phyloP scores from a whole-genome alignment of 2,329 filamentous ascomycete species.

The Bipolaris victoriae region DNA sequence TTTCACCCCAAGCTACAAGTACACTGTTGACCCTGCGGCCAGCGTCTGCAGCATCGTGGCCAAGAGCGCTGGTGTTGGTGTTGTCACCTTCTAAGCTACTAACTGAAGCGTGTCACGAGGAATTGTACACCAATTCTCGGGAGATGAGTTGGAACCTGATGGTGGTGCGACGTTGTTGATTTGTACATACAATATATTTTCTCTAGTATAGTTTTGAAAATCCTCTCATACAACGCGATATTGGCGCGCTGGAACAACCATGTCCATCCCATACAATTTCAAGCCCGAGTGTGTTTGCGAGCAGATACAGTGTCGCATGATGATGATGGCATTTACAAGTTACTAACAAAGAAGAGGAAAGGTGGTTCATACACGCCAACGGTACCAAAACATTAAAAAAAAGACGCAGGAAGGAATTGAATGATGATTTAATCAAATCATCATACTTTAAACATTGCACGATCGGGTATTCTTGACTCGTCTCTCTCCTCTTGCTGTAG shows the following conservation, averaged over 20 bases:
- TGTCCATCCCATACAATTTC: no score
- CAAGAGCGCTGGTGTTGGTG: slow-evolving; percentile 40
- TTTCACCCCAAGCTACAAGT: slow-evolving; percentile 60
- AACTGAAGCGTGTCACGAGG: background rate
- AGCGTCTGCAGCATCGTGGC: slow-evolving; percentile 35
- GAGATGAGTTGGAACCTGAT: slow-evolving; percentile 5
- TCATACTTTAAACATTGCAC: background rate
- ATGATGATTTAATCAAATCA: background rate
- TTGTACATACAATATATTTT: slow-evolving; percentile 30
- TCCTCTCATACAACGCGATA: no score
- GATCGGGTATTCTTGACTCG: slow-evolving; percentile 5
- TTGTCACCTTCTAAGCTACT: slow-evolving; percentile 36
- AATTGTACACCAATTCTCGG: background rate
- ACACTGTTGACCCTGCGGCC: slow-evolving; percentile 47
- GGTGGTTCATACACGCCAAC: no score
- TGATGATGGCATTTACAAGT: no score
- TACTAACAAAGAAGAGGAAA: no score
- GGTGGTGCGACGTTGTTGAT: background rate
- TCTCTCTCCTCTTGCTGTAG: background rate
- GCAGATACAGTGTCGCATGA: no score
- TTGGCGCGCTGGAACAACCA: no score
- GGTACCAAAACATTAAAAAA: background rate
- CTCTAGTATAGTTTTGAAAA: background rate
- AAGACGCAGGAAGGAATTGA: background rate
- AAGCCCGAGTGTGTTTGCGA: no score